A percentile compares a stretch with the other conserved stretches of the same genome.
Evolutionary conservation across 441 rosid genomes (phyloP).

Genomic region (Pelargonium australe): DNA sequence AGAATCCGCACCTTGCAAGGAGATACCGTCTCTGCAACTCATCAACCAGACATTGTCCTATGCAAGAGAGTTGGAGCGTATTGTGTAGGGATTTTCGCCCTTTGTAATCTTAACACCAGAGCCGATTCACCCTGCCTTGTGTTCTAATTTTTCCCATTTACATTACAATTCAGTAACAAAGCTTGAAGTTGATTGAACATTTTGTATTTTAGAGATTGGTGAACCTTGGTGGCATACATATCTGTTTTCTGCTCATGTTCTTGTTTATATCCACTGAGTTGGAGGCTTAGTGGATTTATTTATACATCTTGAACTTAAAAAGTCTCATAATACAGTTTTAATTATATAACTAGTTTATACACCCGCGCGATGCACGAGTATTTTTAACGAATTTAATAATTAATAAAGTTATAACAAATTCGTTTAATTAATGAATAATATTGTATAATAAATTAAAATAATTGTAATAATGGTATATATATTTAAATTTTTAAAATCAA

Average conservation of each 20-base stretch:
- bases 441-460: too few species aligned
- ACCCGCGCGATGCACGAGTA: too few species aligned
- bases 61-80: conserved; percentile 93
- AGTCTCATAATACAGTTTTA: too few species aligned
- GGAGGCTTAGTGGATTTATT: not conserved
- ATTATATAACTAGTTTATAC: too few species aligned
- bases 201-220: not conserved
- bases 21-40: conserved; percentile 87
- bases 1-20: conserved; percentile 75
- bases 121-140: not conserved
- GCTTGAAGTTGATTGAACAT: not conserved
- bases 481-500: too few species aligned
- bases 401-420: too few species aligned
- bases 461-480: too few species aligned
- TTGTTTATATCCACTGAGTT: not conserved
- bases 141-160: not conserved
- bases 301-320: too few species aligned
- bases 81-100: conserved; percentile 38
- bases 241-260: not conserved
- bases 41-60: conserved; percentile 92
- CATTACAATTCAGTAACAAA: not conserved
- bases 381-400: too few species aligned
- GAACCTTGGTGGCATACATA: not conserved
- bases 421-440: too few species aligned
- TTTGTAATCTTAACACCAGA: not conserved